Evolutionary conservation across 2,329 filamentous ascomycete genomes (phyloP), one percentile per base, ranked within the genome.

Genomic region (Metarhizium brunneum): DNA sequence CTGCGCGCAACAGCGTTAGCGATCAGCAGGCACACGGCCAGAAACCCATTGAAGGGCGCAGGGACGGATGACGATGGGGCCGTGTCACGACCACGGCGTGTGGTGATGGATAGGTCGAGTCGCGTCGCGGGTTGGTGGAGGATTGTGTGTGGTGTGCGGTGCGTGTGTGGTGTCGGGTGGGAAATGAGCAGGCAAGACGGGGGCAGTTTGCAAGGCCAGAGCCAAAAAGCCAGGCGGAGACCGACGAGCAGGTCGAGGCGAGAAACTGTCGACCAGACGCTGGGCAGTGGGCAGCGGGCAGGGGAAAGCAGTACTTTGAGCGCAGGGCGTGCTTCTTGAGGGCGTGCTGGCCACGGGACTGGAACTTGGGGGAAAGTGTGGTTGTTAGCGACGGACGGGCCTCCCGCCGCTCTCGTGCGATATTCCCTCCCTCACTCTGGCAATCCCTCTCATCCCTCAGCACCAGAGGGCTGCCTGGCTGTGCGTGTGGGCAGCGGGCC

Each of bases 1-100:
- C 71, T 73, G 66, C 65, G 65, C 65, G 67, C 64, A 64, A 65
- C 68, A 66, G 69, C 65, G 76, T 80, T 71, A 76, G 73, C 70
- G 66, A 74, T 71, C 65, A 72, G 67, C 64, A 68, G 65, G 63
- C 64, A 71, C 63, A 61, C 63, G 64, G 65, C 63, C 67, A 67
- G 64, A 65, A 67, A 71, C 68, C 73, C 71, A 73, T 73, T 65
- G 70, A 71, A 65, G 62, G 61, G 62, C 64, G 61, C 65, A 69
- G 62, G 63, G 64, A 66, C 61, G 63, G 60, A 76, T 74, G 67
- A 66, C 76, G 68, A 73, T 73, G 68, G 61, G 71, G 70, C 66
- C 77, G 74, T 74, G 68, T 72, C 73, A 77, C 73, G 74, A 73
- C 68, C 67, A 62, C 61, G 60, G 59, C 61, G 56, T 63, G 69